A percentile compares a stretch with the other conserved stretches of the same genome.
Conservation (phyloP, 805 yeast species). For the Suhomyces sp. region DNA sequence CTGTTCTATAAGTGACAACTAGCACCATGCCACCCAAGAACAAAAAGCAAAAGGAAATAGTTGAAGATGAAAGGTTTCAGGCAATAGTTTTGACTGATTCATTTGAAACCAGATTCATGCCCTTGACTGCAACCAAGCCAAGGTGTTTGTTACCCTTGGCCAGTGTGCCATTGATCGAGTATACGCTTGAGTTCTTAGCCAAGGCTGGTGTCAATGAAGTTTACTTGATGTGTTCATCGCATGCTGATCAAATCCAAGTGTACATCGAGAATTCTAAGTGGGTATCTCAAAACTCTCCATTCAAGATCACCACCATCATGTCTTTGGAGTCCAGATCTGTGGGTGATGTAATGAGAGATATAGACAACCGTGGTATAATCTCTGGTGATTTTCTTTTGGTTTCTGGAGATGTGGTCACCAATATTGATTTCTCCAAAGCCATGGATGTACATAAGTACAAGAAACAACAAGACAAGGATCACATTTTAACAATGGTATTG, state of each 20-base stretch:
- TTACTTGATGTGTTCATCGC: constrained; percentile 83
- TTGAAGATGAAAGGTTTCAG: constrained; percentile 75
- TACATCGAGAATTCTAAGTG: constrained; percentile 77
- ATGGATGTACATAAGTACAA: constrained; percentile 71
- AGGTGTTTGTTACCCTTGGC: constrained; percentile 91
- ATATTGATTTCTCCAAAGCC: constrained; percentile 74
- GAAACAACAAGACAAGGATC: constrained; percentile 77
- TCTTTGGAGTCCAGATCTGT: constrained; percentile 86
- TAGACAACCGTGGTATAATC: constrained; percentile 86
- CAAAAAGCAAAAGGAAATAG: constrained; percentile 57
- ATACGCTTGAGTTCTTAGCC: constrained; percentile 91
- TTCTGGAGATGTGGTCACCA: constrained; percentile 94
- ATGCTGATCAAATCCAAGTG: constrained; percentile 81
- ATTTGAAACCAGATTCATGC: constrained; percentile 89
- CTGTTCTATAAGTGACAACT: too few relatives aligned
- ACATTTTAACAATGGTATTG: constrained; percentile 91
- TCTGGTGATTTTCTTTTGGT: constrained; percentile 87
- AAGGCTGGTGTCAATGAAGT: constrained; percentile 89
- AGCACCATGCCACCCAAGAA: constrained; percentile 48
- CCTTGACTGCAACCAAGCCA: constrained; percentile 80
- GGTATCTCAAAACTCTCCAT: constrained; percentile 71
- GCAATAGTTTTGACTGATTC: constrained; percentile 95
- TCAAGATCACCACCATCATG: constrained; percentile 73
- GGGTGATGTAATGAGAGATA: constrained; percentile 96
- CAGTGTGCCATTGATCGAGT: constrained; percentile 90